These are phyloP conservation scores for Cytospora leucostoma DNA, from an alignment of 2,329 filamentous ascomycete species.

Conservation along the genomic window DNA sequence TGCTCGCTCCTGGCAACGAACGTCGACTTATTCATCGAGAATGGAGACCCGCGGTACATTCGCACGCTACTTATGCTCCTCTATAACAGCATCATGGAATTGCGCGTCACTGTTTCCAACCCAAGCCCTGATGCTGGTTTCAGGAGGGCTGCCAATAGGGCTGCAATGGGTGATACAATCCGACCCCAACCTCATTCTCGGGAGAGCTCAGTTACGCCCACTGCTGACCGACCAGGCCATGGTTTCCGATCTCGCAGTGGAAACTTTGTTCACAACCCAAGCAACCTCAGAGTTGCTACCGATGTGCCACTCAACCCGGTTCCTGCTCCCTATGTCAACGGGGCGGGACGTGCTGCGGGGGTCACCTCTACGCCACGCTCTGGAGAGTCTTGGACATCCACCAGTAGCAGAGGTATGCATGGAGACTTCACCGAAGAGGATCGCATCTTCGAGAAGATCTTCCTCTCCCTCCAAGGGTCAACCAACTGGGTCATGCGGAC, in stretches of 20 bases:
- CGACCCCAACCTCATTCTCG: conserved; percentile 47
- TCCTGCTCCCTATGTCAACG: conserved; percentile 48
- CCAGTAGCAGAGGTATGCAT: conserved; percentile 53
- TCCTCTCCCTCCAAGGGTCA: conserved; percentile 71
- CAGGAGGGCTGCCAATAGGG: conserved; percentile 32
- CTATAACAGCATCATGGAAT: conserved; percentile 69
- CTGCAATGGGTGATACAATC: conserved; percentile 48
- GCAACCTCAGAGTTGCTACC: conserved; percentile 58
- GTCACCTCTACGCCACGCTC: conserved; percentile 74
- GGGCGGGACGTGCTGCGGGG: conserved; percentile 52
- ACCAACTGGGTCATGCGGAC: conserved; percentile 72
- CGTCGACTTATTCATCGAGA: conserved; percentile 64
- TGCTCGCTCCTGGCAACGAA: conserved; percentile 62
- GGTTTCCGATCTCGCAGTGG: conserved; percentile 42
- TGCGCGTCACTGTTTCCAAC: conserved; percentile 55
- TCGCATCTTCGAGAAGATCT: conserved; percentile 78
- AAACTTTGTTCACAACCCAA: conserved; percentile 49
- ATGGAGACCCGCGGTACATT: conserved; percentile 67
- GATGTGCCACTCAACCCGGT: conserved; percentile 45
- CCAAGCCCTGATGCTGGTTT: conserved; percentile 35
- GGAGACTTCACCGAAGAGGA: conserved; percentile 75
- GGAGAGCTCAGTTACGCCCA: conserved; percentile 57
- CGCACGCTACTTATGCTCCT: conserved; percentile 64
- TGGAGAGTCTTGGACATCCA: conserved; percentile 72
- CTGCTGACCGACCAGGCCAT: conserved; percentile 48